phyloP scores from a whole-genome alignment of 352 stramenopile genomes.

The Pythium folliculosum region DNA sequence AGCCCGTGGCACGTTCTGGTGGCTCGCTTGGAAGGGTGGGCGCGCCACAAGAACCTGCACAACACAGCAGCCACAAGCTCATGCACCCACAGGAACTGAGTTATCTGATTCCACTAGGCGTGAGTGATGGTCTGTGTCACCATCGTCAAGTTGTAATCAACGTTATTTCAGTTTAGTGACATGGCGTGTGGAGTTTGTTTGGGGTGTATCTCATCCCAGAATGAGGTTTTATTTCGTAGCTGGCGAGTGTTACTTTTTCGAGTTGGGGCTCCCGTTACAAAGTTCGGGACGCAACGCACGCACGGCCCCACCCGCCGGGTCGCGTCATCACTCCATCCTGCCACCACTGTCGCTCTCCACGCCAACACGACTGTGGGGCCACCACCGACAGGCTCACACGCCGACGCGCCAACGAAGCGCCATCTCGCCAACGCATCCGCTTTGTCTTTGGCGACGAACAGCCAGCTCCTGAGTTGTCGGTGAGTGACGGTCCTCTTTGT shows the following conservation, averaged over 20 bases:
- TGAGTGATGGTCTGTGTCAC: constrained; percentile 19
- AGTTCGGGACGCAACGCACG: background rate
- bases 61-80: too few species aligned
- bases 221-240: constrained; percentile 3
- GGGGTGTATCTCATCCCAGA: background rate
- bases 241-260: background rate
- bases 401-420: too few species aligned
- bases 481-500: constrained; percentile 12
- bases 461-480: background rate
- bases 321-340: constrained; percentile 5
- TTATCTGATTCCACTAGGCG: constrained; percentile 1
- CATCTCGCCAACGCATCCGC: background rate
- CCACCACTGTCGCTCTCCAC: background rate
- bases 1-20: too few species aligned
- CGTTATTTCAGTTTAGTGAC: constrained; percentile 7
- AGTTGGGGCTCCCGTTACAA: background rate
- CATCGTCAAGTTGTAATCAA: constrained; percentile 9
- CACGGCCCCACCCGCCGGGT: background rate
- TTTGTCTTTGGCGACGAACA: background rate
- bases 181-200: background rate
- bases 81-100: constrained; percentile 4
- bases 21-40: too few species aligned
- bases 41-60: too few species aligned
- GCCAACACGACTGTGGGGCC: background rate
- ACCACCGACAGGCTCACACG: background rate